phyloP scores from a whole-genome alignment of 2,329 filamentous ascomycete genomes.

The Aureobasidium musti region DNA sequence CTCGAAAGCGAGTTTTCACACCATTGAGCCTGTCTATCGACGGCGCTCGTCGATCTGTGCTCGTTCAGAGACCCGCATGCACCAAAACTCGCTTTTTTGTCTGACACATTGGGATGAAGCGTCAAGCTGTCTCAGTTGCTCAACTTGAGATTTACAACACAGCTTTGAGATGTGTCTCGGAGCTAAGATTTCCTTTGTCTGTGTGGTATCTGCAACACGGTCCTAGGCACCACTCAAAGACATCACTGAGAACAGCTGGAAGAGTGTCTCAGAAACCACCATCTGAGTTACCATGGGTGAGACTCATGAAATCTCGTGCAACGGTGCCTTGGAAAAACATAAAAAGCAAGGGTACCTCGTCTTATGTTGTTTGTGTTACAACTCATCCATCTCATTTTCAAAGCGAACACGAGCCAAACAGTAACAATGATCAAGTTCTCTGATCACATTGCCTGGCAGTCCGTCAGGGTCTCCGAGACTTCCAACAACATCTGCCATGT shows the following conservation, averaged over 20 bases:
- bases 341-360: neutral
- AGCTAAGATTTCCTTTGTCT: neutral
- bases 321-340: neutral
- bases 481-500: neutral
- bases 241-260: neutral
- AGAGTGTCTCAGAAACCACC: neutral
- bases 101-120: neutral
- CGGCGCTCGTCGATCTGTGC: neutral
- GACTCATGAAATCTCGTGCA: neutral
- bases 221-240: neutral
- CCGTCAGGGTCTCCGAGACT: neutral
- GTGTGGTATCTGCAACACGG: neutral
- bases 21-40: neutral
- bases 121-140: neutral
- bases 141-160: neutral
- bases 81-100: neutral
- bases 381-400: neutral
- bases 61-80: neutral
- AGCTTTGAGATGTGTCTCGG: neutral
- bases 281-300: too few relatives aligned
- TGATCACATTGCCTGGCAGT: neutral
- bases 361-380: neutral
- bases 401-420: neutral
- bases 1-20: neutral
- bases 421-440: neutral